Conservation (phyloP, 2,329 filamentous ascomycete species). For the Penicillium sp. region DNA sequence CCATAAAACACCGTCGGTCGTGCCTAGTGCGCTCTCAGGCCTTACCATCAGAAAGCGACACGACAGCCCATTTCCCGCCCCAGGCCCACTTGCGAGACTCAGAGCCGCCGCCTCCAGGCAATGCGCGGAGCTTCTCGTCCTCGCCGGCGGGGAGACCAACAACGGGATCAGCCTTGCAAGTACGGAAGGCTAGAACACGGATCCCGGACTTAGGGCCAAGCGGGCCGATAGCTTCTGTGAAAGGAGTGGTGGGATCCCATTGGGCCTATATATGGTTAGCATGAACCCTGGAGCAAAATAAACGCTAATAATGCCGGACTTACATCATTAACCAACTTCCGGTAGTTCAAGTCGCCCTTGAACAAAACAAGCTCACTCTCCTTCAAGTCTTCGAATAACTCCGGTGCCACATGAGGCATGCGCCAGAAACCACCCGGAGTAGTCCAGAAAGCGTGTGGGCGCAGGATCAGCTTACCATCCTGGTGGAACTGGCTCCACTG, state of each 20-base stretch:
- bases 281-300: neutral
- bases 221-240: constrained; percentile 79
- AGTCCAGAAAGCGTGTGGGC: constrained; percentile 91
- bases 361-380: constrained; percentile 86
- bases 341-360: constrained; percentile 96
- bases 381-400: constrained; percentile 74
- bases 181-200: constrained; percentile 81
- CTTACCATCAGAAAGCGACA: constrained; percentile 76
- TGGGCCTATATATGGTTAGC: constrained; percentile 53
- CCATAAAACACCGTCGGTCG: too few species aligned
- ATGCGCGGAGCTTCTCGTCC: constrained; percentile 74
- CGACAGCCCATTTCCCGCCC: constrained; percentile 96
- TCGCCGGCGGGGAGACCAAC: constrained; percentile 79
- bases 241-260: constrained; percentile 88
- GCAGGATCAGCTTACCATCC: constrained; percentile 78
- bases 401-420: constrained; percentile 66
- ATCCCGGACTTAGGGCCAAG: constrained; percentile 78
- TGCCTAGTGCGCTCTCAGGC: constrained; percentile 16
- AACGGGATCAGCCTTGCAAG: constrained; percentile 95
- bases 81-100: constrained; percentile 84
- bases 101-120: constrained; percentile 68
- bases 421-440: constrained; percentile 85
- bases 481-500: constrained; percentile 78
- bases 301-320: constrained; percentile 37
- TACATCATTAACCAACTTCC: constrained; percentile 88